A percentile compares a stretch with the other conserved stretches of the same genome.
Conservation (phyloP, 495 filamentous ascomycete species). For the Monascus purpureus region DNA sequence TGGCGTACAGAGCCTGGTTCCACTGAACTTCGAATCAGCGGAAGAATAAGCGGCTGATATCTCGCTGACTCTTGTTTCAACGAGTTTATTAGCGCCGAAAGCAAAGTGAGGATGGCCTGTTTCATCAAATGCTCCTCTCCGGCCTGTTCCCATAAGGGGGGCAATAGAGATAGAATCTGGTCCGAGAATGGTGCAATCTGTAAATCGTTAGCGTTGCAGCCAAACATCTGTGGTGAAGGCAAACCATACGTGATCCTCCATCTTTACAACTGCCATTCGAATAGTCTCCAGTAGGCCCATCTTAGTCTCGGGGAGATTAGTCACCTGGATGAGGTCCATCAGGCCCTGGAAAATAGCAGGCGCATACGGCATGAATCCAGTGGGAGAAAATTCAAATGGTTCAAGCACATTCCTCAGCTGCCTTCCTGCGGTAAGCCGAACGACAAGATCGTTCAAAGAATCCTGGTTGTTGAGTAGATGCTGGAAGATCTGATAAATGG, state of each 20-base stretch:
- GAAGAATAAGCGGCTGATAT: constrained; percentile 62
- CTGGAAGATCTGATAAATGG: constrained; percentile 82
- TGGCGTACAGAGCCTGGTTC: constrained; percentile 55
- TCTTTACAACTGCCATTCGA: constrained; percentile 58
- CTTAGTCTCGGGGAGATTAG: constrained; percentile 74
- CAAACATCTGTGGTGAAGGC: neutral
- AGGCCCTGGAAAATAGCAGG: constrained; percentile 51
- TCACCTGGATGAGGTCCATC: constrained; percentile 63
- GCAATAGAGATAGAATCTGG: constrained; percentile 64
- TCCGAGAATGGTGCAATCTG: constrained; percentile 61
- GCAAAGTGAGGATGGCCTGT: constrained; percentile 73
- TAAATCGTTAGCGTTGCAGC: constrained; percentile 4
- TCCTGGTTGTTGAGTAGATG: constrained; percentile 71
- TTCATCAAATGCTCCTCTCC: constrained; percentile 80
- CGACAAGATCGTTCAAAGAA: constrained; percentile 74
- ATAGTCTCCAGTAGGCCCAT: constrained; percentile 77
- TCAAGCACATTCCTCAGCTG: constrained; percentile 68
- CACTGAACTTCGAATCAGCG: constrained; percentile 63
- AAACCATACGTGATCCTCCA: constrained; percentile 54
- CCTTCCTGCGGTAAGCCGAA: constrained; percentile 78
- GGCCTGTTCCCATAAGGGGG: constrained; percentile 68
- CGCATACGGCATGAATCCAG: constrained; percentile 60
- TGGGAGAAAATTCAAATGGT: constrained; percentile 63
- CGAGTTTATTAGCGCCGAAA: constrained; percentile 62
- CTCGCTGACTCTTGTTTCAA: constrained; percentile 59